phyloP scores from a whole-genome alignment of 148 eudicot genomes.

The Chenopodium berlandieri region DNA sequence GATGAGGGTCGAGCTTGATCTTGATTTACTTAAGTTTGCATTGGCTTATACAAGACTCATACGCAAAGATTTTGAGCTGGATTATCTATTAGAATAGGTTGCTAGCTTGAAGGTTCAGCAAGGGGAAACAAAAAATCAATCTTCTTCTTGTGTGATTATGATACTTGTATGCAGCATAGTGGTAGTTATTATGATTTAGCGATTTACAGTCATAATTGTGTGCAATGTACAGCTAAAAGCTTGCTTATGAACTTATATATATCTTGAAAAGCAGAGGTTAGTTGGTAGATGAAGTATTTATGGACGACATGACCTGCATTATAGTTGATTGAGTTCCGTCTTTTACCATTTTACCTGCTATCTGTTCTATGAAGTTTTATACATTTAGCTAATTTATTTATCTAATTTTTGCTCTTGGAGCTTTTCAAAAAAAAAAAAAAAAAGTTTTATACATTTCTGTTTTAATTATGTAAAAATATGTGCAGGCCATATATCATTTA shows the following conservation, averaged over 20 bases:
- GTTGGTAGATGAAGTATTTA: neutral
- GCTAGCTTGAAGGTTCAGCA: neutral
- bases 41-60: neutral
- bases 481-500: constrained; percentile 78
- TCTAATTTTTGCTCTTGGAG: too few species aligned
- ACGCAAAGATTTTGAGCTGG: neutral
- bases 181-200: neutral
- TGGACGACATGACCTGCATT: neutral
- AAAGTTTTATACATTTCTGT: neutral
- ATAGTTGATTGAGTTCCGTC: neutral
- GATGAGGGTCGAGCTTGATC: neutral
- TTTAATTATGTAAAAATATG: neutral
- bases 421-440: too few species aligned
- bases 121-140: neutral
- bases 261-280: neutral
- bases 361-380: neutral
- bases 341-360: neutral
- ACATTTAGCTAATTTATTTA: too few species aligned
- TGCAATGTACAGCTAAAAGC: neutral
- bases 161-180: neutral
- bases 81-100: neutral
- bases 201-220: neutral
- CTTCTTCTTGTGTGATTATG: neutral
- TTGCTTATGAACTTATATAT: neutral
- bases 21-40: neutral